Evolutionary conservation across 2,329 filamentous ascomycete species (phyloP).

Genomic region (Aspergillus awamori): DNA sequence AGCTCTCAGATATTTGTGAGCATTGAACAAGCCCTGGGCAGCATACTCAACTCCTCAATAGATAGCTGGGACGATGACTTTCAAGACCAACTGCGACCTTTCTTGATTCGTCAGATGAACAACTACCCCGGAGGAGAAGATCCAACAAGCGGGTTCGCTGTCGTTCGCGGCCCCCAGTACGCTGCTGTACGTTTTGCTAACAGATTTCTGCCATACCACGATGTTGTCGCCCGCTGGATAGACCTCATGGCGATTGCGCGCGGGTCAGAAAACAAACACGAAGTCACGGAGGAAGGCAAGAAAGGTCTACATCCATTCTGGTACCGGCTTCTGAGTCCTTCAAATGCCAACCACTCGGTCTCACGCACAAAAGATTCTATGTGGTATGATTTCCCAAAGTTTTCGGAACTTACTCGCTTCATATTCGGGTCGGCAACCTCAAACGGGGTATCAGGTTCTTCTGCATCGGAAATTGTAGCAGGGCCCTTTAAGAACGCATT

Average conservation of each 20-base stretch:
- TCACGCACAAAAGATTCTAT: conserved; percentile 50
- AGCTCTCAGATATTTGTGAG: conserved; percentile 76
- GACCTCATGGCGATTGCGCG: conserved; percentile 77
- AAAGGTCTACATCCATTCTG: conserved; percentile 83
- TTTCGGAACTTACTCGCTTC: conserved; percentile 39
- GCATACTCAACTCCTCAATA: conserved; percentile 65
- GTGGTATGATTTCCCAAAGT: conserved; percentile 45
- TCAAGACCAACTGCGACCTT: conserved; percentile 50
- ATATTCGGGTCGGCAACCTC: conserved; percentile 32
- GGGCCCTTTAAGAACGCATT: conserved; percentile 56
- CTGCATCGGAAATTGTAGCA: conserved; percentile 32
- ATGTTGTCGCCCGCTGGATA: conserved; percentile 82
- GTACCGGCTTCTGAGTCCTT: conserved; percentile 64
- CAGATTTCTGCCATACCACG: conserved; percentile 76
- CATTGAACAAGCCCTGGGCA: conserved; percentile 85
- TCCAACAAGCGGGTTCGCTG: conserved; percentile 41
- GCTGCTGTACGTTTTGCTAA: conserved; percentile 88
- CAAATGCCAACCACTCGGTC: conserved; percentile 43
- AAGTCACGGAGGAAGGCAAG: conserved; percentile 85
- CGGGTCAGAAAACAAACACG: conserved; percentile 67
- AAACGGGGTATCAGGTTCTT: conserved; percentile 37
- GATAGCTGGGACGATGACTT: conserved; percentile 48
- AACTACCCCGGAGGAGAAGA: conserved; percentile 48
- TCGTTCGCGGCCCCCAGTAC: conserved; percentile 75
- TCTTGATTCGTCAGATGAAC: conserved; percentile 71